Percentiles rank a stretch among this genome's conserved stretches.
Conservation (phyloP, 2,329 filamentous ascomycete species). For the Claviceps sp. region DNA sequence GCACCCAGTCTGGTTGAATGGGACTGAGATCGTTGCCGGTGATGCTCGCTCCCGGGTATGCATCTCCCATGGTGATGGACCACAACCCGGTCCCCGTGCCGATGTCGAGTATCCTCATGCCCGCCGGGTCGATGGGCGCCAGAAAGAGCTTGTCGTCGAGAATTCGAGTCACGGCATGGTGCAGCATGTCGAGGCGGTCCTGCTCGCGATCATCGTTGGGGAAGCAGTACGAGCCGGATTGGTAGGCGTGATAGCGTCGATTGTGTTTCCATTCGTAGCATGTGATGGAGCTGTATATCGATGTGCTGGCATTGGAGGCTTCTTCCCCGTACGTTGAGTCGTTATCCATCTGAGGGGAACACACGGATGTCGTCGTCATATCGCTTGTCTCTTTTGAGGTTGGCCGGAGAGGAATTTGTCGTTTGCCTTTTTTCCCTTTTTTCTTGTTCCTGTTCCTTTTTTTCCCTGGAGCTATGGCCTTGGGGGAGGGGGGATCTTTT, state of each 20-base stretch:
- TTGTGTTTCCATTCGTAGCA: constrained; percentile 26
- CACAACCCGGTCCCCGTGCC: constrained; percentile 34
- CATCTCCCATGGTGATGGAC: constrained; percentile 31
- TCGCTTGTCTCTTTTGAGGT: neutral
- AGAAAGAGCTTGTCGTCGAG: constrained; percentile 22
- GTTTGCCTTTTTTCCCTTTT: neutral
- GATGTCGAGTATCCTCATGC: constrained; percentile 28
- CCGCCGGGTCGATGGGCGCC: constrained; percentile 23
- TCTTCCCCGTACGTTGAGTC: constrained; percentile 8
- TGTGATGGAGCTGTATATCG: constrained; percentile 20
- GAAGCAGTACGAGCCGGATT: constrained; percentile 22
- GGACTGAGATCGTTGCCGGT: constrained; percentile 27
- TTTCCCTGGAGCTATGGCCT: neutral
- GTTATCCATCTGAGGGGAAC: constrained; percentile 5
- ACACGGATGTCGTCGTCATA: neutral
- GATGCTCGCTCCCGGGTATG: constrained; percentile 21
- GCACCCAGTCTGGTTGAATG: constrained; percentile 34
- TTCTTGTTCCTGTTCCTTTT: neutral
- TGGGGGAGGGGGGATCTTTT: neutral
- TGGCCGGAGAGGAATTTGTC: neutral
- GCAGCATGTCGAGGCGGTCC: constrained; percentile 25
- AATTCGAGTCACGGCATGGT: constrained; percentile 20
- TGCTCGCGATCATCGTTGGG: constrained; percentile 27
- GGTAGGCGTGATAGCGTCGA: constrained; percentile 26
- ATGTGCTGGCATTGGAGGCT: constrained; percentile 10